These are phyloP conservation scores for Kwoniella botswanensis DNA, from an alignment of 768 basidiomycete genomes.

Conservation along the genomic window DNA sequence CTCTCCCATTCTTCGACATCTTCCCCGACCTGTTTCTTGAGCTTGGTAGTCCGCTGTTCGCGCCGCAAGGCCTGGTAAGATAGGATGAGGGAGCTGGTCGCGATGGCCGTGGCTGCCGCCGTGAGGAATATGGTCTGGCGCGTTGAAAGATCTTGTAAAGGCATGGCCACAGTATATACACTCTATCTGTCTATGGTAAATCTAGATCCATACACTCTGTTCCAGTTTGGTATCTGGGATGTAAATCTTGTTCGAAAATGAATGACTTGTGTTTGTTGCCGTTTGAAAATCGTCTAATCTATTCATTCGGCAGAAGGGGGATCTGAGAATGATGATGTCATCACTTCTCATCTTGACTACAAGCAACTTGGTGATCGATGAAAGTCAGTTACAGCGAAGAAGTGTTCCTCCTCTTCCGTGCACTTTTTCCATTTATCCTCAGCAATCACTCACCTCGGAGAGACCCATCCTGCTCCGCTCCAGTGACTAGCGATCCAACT, in stretches of 20 bases:
- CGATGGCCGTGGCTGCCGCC: slow-evolving; percentile 43
- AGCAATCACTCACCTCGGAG: too few relatives aligned
- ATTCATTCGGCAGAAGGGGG: not conserved
- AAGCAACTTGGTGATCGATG: too few relatives aligned
- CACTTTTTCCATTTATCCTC: too few relatives aligned
- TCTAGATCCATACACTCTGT: not conserved
- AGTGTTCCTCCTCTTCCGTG: too few relatives aligned
- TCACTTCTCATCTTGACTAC: not conserved
- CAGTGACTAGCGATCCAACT: not conserved
- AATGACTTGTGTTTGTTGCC: too few relatives aligned
- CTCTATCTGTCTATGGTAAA: not conserved
- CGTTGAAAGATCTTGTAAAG: slow-evolving; percentile 30
- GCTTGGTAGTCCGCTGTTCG: slow-evolving; percentile 51
- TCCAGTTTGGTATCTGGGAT: too few relatives aligned
- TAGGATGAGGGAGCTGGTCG: slow-evolving; percentile 55
- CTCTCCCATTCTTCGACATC: slow-evolving; percentile 52
- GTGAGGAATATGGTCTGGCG: slow-evolving; percentile 51
- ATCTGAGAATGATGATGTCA: slow-evolving; percentile 3
- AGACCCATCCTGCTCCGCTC: not conserved
- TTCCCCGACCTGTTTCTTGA: slow-evolving; percentile 54
- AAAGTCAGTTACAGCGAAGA: too few relatives aligned
- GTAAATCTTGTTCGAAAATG: too few relatives aligned
- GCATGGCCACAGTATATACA: slow-evolving; percentile 7
- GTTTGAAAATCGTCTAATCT: too few relatives aligned
- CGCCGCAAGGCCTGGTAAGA: slow-evolving; percentile 56